Evolutionary conservation across 2,329 filamentous ascomycete species (phyloP), one percentile per base, ranked within the genome.

Genomic region (Drechslerella coelobrocha): DNA sequence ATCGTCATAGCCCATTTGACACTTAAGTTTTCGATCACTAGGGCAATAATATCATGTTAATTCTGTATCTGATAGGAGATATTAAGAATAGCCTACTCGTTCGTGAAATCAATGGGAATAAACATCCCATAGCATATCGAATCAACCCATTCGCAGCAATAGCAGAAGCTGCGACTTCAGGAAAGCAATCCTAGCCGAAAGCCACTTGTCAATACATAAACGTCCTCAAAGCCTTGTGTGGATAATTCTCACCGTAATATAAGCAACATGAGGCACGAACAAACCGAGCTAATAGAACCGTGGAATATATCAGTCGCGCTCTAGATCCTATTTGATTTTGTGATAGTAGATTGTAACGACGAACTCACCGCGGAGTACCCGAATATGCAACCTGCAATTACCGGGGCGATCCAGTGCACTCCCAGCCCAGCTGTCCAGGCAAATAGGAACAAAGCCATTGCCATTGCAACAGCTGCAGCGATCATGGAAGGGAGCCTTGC

Each of bases 1-100:
- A 63, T 9, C 1, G 61, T 63, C 61, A 63, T 63, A n/a, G 48
- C 26, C 51, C 61, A 63, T 31, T 56, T 63, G 24, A 62, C 41
- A 31, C 31, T 34, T 4, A 63, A 39, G 14, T 50, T 50, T 2
- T 63, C 61, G 43, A 56, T 17, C 61, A 63, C 61, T 63, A 41
- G 12, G 12, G 27, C 21, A 19, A 37, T 24, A 24, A 60, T 8
- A 14, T 48, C 17, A 8, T 24, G 24, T 53, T 5, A 7, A 17
- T 23, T 8, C 14, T 14, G 23, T 14, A 26, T n/a, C 17, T 8
- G 3, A 26, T 21, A 12, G 17, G 27, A 12, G 52, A 10, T 24
- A 47, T 9, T 19, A n/a, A 34, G 29, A 21, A 17, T 47, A 19
- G 29, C 24, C 8, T 51, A 63, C 61, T 56, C 37, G 12, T 57